These are phyloP conservation scores for Triangularia verruculosa DNA, from an alignment of 2,329 filamentous ascomycete species.

Conservation along the genomic window DNA sequence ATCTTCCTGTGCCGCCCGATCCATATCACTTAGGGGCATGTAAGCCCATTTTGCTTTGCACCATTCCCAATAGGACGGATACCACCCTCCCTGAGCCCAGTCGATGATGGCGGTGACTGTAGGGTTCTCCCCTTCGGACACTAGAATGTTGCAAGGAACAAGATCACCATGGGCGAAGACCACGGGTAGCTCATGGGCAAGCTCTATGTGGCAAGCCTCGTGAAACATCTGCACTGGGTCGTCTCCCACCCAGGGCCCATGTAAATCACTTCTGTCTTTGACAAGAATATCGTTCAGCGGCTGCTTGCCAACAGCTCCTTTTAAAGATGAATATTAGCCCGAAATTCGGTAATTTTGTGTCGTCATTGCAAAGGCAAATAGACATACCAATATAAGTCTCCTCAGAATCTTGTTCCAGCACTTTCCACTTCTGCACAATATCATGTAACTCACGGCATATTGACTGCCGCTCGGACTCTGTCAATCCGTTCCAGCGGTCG, in stretches of 20 bases:
- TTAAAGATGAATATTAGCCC: background rate
- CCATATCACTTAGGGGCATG: slow-evolving; percentile 1
- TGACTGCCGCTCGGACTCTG: background rate
- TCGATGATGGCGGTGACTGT: slow-evolving; percentile 13
- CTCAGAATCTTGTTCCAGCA: background rate
- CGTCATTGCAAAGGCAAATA: background rate
- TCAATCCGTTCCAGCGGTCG: background rate
- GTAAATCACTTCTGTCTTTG: background rate
- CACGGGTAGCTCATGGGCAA: background rate
- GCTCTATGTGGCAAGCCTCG: background rate
- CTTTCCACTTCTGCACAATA: slow-evolving; percentile 6
- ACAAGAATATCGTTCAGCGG: slow-evolving; percentile 1
- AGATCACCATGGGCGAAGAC: slow-evolving; percentile 12
- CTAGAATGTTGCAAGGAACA: slow-evolving; percentile 9
- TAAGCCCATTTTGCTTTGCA: slow-evolving; percentile 11
- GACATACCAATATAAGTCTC: slow-evolving; percentile 6
- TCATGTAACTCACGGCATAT: background rate
- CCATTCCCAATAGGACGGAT: slow-evolving; percentile 15
- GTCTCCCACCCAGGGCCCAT: background rate
- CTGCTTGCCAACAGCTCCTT: slow-evolving; percentile 4
- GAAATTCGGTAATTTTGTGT: too few species aligned
- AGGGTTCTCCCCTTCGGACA: slow-evolving; percentile 1
- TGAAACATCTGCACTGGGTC: background rate
- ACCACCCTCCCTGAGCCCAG: slow-evolving; percentile 15
- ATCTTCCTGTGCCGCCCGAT: background rate